These are phyloP conservation scores for Trametes coccinea DNA, from an alignment of 768 basidiomycete species.

Conservation along the genomic window DNA sequence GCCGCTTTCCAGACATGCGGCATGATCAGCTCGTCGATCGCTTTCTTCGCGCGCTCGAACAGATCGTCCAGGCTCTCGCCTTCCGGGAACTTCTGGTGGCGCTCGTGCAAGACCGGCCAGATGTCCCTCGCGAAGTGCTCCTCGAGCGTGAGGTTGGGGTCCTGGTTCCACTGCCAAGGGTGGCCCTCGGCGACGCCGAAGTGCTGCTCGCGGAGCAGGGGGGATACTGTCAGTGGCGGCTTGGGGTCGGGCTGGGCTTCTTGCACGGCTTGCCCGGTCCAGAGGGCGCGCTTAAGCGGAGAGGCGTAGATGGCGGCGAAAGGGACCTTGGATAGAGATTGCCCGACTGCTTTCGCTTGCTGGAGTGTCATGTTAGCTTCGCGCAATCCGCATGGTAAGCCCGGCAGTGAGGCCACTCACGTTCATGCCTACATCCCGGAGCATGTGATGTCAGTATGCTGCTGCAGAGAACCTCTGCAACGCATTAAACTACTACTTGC, in stretches of 20 bases:
- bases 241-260: constrained; percentile 48
- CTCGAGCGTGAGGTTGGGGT: constrained; percentile 29
- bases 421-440: constrained; percentile 33
- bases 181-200: constrained; percentile 74
- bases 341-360: constrained; percentile 49
- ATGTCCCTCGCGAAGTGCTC: constrained; percentile 54
- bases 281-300: constrained; percentile 60
- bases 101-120: constrained; percentile 50
- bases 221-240: constrained; percentile 48
- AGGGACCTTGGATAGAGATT: constrained; percentile 46
- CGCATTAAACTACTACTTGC: constrained; percentile 37
- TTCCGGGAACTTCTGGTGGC: constrained; percentile 58
- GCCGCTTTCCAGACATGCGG: constrained; percentile 52
- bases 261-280: constrained; percentile 59
- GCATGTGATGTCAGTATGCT: neutral
- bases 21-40: constrained; percentile 53
- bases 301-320: constrained; percentile 67
- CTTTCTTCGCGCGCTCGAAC: constrained; percentile 50
- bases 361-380: constrained; percentile 1
- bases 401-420: constrained; percentile 16
- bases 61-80: constrained; percentile 76
- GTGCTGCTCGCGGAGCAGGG: constrained; percentile 63
- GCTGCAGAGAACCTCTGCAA: no score
- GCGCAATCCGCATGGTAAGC: neutral
- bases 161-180: constrained; percentile 39